phyloP scores from a whole-genome alignment of 2,329 filamentous ascomycete genomes.

The Lecanicillium sp. region DNA sequence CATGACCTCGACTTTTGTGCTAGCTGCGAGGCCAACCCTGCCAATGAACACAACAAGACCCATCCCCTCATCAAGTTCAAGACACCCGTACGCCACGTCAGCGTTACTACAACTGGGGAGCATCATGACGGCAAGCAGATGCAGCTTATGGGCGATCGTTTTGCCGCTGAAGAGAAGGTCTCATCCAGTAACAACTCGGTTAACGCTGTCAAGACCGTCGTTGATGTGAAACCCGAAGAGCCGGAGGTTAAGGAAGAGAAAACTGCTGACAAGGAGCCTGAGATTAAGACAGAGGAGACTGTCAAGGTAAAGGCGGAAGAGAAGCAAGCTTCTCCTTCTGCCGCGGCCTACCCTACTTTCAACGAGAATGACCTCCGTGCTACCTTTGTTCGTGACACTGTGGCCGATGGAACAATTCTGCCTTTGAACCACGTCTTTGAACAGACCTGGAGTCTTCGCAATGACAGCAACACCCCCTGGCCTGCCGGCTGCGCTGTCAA shows the following conservation, averaged over 20 bases:
- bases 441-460: slow-evolving; percentile 87
- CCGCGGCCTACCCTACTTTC: slow-evolving; percentile 11
- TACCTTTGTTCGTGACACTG: slow-evolving; percentile 68
- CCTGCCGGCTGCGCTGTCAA: slow-evolving; percentile 83
- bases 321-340: slow-evolving; percentile 16
- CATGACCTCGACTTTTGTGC: slow-evolving; percentile 93
- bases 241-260: slow-evolving; percentile 17
- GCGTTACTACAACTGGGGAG: slow-evolving; percentile 76
- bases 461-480: slow-evolving; percentile 73
- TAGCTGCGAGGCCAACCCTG: slow-evolving; percentile 81
- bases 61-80: slow-evolving; percentile 97
- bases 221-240: slow-evolving; percentile 59
- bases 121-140: slow-evolving; percentile 57
- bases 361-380: slow-evolving; percentile 31
- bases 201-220: slow-evolving; percentile 59
- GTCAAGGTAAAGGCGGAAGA: slow-evolving; percentile 9
- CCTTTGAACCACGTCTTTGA: slow-evolving; percentile 66
- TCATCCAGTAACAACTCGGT: slow-evolving; percentile 32
- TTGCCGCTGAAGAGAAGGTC: slow-evolving; percentile 35
- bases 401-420: slow-evolving; percentile 69
- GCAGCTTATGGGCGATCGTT: slow-evolving; percentile 62
- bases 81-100: slow-evolving; percentile 81
- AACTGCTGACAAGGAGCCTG: slow-evolving; percentile 2
- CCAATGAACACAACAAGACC: slow-evolving; percentile 84
- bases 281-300: neutral